Base-by-base conservation (phyloP, 805 yeast genomes). In the Candida cerambycidarum region DNA sequence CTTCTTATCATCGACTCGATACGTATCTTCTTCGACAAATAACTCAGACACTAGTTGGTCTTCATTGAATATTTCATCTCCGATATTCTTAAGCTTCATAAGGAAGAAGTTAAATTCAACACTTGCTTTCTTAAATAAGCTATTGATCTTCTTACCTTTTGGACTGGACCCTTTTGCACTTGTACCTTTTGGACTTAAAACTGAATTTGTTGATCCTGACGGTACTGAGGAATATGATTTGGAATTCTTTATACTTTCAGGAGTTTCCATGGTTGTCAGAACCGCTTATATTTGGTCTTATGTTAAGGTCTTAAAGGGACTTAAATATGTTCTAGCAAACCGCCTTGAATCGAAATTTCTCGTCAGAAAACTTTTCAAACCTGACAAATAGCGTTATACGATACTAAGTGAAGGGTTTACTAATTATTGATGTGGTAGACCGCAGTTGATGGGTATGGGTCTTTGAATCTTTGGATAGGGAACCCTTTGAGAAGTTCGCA, bases 1-100 rank as follows among this genome's bases (percentile, higher is more conserved):
- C 15, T 58, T 58, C 39, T 42, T 57, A 35, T 51, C 46, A 17
- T 58, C 73, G 48, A 58, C 57, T 30, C 49, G 33, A 53, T 57
- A 75, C 32, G 42, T 59, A 53, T 51, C 76, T 50, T 46, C 64
- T 45, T 50, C 69, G 7, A 69, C 70, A 53, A 81, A 81, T 10
- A 80, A 58, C 31, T 76, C 79, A 38, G 71, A 74, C 0, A 75
- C 65, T 1, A 68, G 62, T 48, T 78, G 80, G 62, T 76, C 79
- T 3, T 75, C 66, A 14, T 69, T 64, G 31, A 77, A 65, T 2
- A 69, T 69, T 15, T 72, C 78, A 49, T 79, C 81, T 2, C 82
- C 71, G 0, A 79, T 46, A 6, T 67, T 54, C 43, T 66, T 67
- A 18, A 79, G 32, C 47, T 56, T 58, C 42, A 47, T 56, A 43